Evolutionary conservation across 2,329 filamentous ascomycete genomes (phyloP), one percentile per base, ranked within the genome.

Genomic region (Chrysoporthe cubensis): DNA sequence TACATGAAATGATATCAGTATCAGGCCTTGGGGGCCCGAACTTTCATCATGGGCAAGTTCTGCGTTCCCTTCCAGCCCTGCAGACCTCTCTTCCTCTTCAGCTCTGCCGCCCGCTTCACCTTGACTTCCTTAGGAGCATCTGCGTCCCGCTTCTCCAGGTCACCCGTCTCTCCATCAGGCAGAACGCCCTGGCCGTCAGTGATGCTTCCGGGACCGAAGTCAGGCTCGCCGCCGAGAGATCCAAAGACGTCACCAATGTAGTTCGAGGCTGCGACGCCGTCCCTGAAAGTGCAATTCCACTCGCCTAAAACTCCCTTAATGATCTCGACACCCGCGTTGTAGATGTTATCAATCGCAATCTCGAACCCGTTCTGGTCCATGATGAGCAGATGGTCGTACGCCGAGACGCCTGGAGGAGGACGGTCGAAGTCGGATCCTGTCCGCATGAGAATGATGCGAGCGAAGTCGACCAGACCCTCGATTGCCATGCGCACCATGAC

Each of bases 161-260:
- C 71, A 34, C 71, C 72, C 9, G 72, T 75, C 43, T 52, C 18
- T 9, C 74, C 74, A 21, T 64, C 66, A 4, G 75, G 67, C 67
- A 68, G 62, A 37, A 82, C 74, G 4, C 72, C 75, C 40, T 73
- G 68, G 3, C 80, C 81, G 16, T 75, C 72, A 0, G 81, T 83
- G 44, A 80, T 72, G 68, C 81, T 84, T 0, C 84, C 85, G 0
- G 83, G 83, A 0, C 90, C 90, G 76, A 91, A 92, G 74, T 91
- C 87, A 0, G 90, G 89, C 52, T 78, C 75, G 1, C 89, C 90
- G 1, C 89, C 90, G 4, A 93, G 78, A 11, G 85, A 89, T 16
- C 89, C 90, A 71, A 92, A 89, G 65, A 93, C 89, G 74, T 92
- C 90, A 6, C 90, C 90, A 48, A 92, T 79, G 72, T 93, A 93